A percentile compares a stretch with the other conserved stretches of the same genome.
Evolutionary conservation across 2,329 filamentous ascomycete genomes (phyloP).

Genomic region (Cladophialophora carrionii): DNA sequence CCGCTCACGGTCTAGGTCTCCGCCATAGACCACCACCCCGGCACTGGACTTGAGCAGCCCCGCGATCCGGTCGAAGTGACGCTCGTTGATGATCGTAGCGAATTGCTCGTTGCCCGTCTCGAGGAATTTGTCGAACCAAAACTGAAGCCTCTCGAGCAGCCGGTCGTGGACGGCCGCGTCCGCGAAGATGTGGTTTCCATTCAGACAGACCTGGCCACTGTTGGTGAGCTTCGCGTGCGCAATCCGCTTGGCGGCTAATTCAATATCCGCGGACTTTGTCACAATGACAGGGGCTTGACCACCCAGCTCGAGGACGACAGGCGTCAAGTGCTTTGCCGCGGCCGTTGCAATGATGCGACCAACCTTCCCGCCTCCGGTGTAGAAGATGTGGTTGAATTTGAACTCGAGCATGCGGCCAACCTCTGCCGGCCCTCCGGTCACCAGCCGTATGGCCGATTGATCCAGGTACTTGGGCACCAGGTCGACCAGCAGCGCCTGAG

Average conservation of each 20-base stretch:
- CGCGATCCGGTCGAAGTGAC: constrained; percentile 50
- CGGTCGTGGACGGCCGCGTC: constrained; percentile 47
- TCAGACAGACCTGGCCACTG: constrained; percentile 50
- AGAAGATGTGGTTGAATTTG: constrained; percentile 54
- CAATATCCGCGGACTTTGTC: constrained; percentile 46
- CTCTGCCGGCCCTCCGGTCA: constrained; percentile 46
- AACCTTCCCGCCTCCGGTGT: constrained; percentile 49
- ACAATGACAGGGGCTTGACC: constrained; percentile 54
- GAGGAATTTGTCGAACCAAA: constrained; percentile 44
- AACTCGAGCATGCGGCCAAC: constrained; percentile 46
- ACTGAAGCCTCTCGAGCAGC: constrained; percentile 44
- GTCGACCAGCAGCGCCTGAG: constrained; percentile 47
- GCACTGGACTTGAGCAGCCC: constrained; percentile 44
- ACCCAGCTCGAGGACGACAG: constrained; percentile 52
- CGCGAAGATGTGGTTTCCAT: constrained; percentile 52
- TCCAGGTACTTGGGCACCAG: constrained; percentile 52
- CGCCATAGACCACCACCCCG: constrained; percentile 47
- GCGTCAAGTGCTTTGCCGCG: constrained; percentile 53
- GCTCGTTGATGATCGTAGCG: constrained; percentile 49
- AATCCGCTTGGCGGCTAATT: constrained; percentile 46
- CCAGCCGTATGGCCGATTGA: constrained; percentile 43
- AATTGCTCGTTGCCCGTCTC: constrained; percentile 39
- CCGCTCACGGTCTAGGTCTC: constrained; percentile 40
- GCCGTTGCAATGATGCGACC: constrained; percentile 47
- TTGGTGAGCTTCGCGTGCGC: constrained; percentile 51